Base-by-base conservation (phyloP, 2,329 filamentous ascomycete species). In the Coniella vitis region DNA sequence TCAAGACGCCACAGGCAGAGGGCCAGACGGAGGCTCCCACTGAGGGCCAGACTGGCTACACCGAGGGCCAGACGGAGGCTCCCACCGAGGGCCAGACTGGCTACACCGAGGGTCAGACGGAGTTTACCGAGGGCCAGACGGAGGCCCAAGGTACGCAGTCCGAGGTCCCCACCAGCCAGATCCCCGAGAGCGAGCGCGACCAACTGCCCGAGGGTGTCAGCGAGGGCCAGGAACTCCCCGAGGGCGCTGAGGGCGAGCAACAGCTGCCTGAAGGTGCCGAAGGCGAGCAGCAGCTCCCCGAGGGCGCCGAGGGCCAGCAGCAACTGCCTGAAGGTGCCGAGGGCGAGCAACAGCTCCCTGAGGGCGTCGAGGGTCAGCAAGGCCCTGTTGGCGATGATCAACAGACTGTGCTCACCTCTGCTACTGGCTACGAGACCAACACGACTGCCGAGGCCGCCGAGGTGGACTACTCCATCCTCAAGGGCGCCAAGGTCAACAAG, bases 401-500 rank as follows among this genome's bases (percentile, higher is more conserved):
- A n/a, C 32, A 52, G 47, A 49, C 47, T 1, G 47, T 34, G 10
- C 41, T 45, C 13, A 49, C 47, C 7, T 46, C 44, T n/a, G 50
- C 46, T 17, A 52, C 45, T 4, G 49, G 49, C 10, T 52, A 52
- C 19, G 48, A 50, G 17, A 51, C 47, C 14, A 46, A 39, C 14
- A 47, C 47, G 2, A 41, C 65, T 7, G 65, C 67, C 41, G 59
- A 61, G 36, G 65, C 66, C 22, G 51, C 52, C 10, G 49, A 57
- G 20, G 54, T 70, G 10, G 75, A 79, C 57, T 72, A 71, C 48
- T 73, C 72, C 0, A 57, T 70, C 16, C 70, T 82, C 31, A 72
- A 75, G 51, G 72, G 70, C 49, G 70, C 70, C 62, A 77, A 72
- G 54, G 74, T 82, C 57, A 81, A 81, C 67, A 81, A 82, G 61